Base-by-base conservation (phyloP, 2,329 filamentous ascomycete species). In the Calonectria pteridis region DNA sequence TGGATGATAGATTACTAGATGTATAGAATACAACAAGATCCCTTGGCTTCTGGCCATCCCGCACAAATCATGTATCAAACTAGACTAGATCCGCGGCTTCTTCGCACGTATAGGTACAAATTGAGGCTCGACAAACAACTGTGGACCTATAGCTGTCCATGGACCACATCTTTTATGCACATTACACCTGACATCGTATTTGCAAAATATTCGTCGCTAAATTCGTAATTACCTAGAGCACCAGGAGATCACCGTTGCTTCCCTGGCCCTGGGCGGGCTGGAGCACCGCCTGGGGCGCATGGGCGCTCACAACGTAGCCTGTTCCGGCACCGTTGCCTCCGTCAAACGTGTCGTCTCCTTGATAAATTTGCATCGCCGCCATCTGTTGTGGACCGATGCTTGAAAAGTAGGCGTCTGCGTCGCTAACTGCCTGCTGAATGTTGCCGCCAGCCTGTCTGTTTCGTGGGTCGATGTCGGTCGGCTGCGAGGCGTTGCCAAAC, bases 331-430 rank as follows among this genome's bases (percentile, higher is more conserved):
- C 88, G 28, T 87, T 88, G 37, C 88, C 89, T 63, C 91, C 91
- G 26, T 91, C 92, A 81, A 93, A 93, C 18, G 91, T 77, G 65
- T 85, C 91, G 77, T 93, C 93, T 58, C 92, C 87, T 70, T 89
- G 87, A 59, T 93, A 91, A 72, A 95, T 88, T 71, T 90, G 89
- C 90, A 96, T 91, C 20, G 91, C 89, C 6, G 91, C 91, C 93
- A 95, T 94, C 82, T 94, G 93, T 82, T 93, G 91, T 73, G 87
- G 91, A 1, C 93, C 92, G n/a, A 95, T 88, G 55, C 92, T 93
- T 20, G 94, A 93, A 84, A 98, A 98, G 85, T 98, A 98, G 20
- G 93, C 92, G 81, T 98, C 96, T 13, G 96, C 96, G 69, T 97
- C 95, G 80, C 90, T 94, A 43, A 97, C 92, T 1, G 95, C 95